These are phyloP conservation scores for Solanum sejunctum DNA, from an alignment of 257 asterid genomes.

Conservation along the genomic window DNA sequence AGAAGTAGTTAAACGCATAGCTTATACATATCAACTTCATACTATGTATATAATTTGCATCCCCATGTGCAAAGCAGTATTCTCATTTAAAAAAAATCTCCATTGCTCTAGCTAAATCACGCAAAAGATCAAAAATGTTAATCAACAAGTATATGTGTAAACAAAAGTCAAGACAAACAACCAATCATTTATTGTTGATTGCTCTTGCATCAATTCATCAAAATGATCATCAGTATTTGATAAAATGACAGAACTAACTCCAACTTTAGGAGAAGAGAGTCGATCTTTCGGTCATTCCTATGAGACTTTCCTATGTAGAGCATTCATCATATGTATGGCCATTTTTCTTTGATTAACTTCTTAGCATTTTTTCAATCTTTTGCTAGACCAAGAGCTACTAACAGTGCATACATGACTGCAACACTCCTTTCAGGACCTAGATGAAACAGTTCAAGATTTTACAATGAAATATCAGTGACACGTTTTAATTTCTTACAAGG, in stretches of 20 bases:
- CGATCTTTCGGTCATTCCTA: constrained; percentile 86
- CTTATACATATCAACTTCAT: too few relatives aligned
- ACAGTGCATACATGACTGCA: constrained; percentile 77
- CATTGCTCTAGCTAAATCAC: too few relatives aligned
- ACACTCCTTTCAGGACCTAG: constrained; percentile 94
- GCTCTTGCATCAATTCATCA: neutral
- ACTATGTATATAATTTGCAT: too few relatives aligned
- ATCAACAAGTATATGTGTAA: neutral
- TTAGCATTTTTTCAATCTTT: constrained; percentile 87
- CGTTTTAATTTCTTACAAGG: neutral
- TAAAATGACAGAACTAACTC: constrained; percentile 10
- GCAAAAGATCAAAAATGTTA: neutral
- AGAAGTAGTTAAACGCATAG: too few relatives aligned
- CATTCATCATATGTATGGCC: constrained; percentile 69
- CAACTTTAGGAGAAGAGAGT: constrained; percentile 27
- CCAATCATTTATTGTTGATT: neutral
- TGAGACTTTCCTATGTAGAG: constrained; percentile 63
- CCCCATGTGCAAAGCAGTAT: too few relatives aligned
- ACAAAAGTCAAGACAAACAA: neutral
- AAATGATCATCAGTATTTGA: constrained; percentile 8
- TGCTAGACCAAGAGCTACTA: constrained; percentile 79
- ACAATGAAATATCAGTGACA: neutral
- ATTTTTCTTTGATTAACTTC: constrained; percentile 48
- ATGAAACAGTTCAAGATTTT: neutral
- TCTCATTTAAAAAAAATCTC: too few relatives aligned